Base-by-base conservation (phyloP, 2,329 filamentous ascomycete species). In the Graphium sp. region DNA sequence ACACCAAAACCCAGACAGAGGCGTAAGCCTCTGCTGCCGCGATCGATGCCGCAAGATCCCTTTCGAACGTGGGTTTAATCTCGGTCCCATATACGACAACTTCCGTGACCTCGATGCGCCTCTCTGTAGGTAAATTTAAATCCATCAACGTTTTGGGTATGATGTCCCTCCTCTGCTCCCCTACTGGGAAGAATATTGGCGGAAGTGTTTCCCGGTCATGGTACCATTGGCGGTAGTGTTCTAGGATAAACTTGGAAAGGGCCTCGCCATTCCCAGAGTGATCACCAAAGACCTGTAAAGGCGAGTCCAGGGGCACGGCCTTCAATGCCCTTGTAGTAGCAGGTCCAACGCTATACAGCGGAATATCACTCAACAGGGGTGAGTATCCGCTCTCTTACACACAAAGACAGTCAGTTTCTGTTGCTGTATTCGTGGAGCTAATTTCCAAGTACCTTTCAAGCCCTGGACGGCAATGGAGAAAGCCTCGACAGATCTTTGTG, bases 121-220 rank as follows among this genome's bases (percentile, higher is more conserved):
- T 49, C 10, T 56, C 44, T 0, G 45, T 37, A 0, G 62, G 49
- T 7, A 84, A 51, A 0, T 45, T 40, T 0, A 56, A 44, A 22
- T 67, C 63, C 59, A 74, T 79, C 21, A 95, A 56, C 2, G 70
- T 82, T 40, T 68, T 80, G 2, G 89, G 85, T 37, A 98, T 93
- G 38, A 93, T 72, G 47, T 95, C 89, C 24, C 89, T 61, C 31
- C 84, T 68, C 46, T 85, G 80, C 46, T 94, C 87, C 13, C 89
- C 89, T 1, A 92, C 84, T 10, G 91, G 65, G 48, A 95, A 98
- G 1, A 95, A 55, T 5, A 95, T 49, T 0, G 77, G 66, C 1
- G 70, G 72, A 40, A 71, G 70, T 10, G 39, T 41, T 8, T 46
- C 27, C 28, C 49, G 44, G 21, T 47, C 47, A 20, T 44, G 36